These are phyloP conservation scores for Septoria petroselini DNA, from an alignment of 2,329 filamentous ascomycete genomes.

Conservation along the genomic window DNA sequence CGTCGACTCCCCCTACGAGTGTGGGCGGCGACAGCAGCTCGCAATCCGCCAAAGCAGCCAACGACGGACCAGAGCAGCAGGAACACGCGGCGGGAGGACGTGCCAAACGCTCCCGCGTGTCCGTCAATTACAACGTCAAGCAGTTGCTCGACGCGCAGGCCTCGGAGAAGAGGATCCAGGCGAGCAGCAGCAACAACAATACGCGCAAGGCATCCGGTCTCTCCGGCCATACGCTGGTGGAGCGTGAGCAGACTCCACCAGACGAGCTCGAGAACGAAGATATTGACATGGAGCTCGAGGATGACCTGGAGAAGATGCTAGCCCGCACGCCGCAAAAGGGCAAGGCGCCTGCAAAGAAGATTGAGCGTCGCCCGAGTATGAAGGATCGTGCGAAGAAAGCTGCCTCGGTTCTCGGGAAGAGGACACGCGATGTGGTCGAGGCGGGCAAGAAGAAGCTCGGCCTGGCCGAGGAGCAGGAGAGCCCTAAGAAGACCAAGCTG, in stretches of 20 bases:
- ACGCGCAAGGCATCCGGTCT: constrained; percentile 48
- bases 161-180: constrained; percentile 17
- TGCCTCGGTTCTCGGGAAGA: constrained; percentile 38
- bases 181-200: constrained; percentile 45
- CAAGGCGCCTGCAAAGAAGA: constrained; percentile 18
- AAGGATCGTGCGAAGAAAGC: constrained; percentile 36
- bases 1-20: constrained; percentile 65
- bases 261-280: constrained; percentile 35
- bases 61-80: constrained; percentile 26
- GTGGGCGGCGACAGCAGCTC: constrained; percentile 61
- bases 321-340: constrained; percentile 16
- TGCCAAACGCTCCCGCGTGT: constrained; percentile 55
- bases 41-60: constrained; percentile 34
- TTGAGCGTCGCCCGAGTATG: constrained; percentile 31
- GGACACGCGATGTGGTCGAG: constrained; percentile 39
- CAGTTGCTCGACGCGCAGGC: constrained; percentile 31
- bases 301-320: constrained; percentile 36
- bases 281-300: constrained; percentile 50
- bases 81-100: constrained; percentile 39
- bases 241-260: constrained; percentile 19
- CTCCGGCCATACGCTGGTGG: constrained; percentile 37
- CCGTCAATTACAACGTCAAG: constrained; percentile 59
- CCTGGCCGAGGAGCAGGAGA: constrained; percentile 26
- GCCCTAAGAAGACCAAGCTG: constrained; percentile 26
- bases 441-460: constrained; percentile 39